Evolutionary conservation across 371 early-diverging fungal genomes (phyloP).

Genomic region (Mucor ambiguus): DNA sequence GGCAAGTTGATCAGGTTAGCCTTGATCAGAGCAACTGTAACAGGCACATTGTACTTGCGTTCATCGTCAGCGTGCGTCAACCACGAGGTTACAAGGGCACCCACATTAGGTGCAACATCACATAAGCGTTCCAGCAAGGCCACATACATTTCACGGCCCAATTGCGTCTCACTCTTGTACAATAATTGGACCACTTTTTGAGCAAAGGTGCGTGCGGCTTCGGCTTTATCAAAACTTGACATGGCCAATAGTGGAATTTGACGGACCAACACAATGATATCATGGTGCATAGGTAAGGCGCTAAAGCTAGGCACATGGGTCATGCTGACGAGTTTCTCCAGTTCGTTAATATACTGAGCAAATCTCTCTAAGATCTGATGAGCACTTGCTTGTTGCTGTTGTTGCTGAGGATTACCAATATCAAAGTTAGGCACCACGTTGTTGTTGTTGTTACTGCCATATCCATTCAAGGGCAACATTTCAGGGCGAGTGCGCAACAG

Average conservation of each 20-base stretch:
- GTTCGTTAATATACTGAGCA: slow-evolving; percentile 68
- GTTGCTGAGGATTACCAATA: background rate
- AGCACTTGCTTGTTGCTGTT: slow-evolving; percentile 35
- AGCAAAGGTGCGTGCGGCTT: slow-evolving; percentile 77
- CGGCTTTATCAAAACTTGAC: slow-evolving; percentile 75
- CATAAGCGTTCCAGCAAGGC: slow-evolving; percentile 80
- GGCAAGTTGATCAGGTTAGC: slow-evolving; percentile 72
- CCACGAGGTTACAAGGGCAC: slow-evolving; percentile 88
- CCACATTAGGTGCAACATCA: slow-evolving; percentile 75
- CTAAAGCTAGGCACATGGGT: slow-evolving; percentile 61
- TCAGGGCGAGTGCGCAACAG: slow-evolving; percentile 36
- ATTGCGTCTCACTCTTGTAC: slow-evolving; percentile 74
- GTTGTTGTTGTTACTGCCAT: slow-evolving; percentile 28
- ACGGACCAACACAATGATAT: slow-evolving; percentile 71
- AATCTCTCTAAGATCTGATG: slow-evolving; percentile 73
- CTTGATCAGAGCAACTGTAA: slow-evolving; percentile 81
- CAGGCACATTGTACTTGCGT: slow-evolving; percentile 86
- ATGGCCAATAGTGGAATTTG: slow-evolving; percentile 70
- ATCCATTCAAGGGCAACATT: slow-evolving; percentile 33
- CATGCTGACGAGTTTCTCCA: slow-evolving; percentile 71
- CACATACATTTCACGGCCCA: slow-evolving; percentile 84
- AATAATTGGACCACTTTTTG: slow-evolving; percentile 86
- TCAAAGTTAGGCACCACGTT: background rate
- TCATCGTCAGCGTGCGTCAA: slow-evolving; percentile 94
- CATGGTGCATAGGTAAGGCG: slow-evolving; percentile 77